A percentile compares a stretch with the other conserved stretches of the same genome.
Conservation (phyloP, 192 early-diverging fungal species). For the Backusella circina region DNA sequence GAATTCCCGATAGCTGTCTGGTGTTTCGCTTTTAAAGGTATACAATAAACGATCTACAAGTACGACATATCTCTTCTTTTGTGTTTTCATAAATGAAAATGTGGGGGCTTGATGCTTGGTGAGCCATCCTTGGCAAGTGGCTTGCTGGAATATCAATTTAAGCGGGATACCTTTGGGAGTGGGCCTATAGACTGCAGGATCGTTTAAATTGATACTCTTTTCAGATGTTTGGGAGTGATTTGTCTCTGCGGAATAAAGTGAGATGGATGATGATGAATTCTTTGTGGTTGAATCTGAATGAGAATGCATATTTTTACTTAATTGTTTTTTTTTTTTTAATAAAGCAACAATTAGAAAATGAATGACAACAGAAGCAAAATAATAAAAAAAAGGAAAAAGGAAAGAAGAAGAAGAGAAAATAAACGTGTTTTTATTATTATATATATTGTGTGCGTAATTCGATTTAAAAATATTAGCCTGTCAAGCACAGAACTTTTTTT, state of each 20-base stretch:
- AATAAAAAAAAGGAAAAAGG: background rate
- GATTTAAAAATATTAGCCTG: background rate
- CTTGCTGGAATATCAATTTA: conserved; percentile 5
- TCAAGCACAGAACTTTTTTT: background rate
- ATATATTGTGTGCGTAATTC: background rate
- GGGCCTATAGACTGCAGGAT: background rate
- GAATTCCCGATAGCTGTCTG: conserved; percentile 15
- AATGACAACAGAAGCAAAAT: background rate
- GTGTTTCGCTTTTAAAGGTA: conserved; percentile 18
- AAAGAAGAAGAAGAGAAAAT: background rate
- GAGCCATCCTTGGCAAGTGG: conserved; percentile 15
- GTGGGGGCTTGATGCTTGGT: conserved; percentile 19
- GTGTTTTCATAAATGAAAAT: conserved; percentile 17
- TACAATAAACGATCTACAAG: conserved; percentile 17
- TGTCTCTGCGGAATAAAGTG: background rate
- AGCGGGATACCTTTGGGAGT: background rate
- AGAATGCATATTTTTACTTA: background rate
- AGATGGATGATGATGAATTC: background rate
- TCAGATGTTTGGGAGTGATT: background rate
- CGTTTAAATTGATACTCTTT: conserved; percentile 3
- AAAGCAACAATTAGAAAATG: background rate
- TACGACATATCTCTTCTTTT: conserved; percentile 21
- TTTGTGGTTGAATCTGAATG: background rate
- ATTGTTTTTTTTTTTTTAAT: background rate
- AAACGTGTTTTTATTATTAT: background rate